A percentile compares a stretch with the other conserved stretches of the same genome.
Conservation (phyloP, 768 basidiomycete species). For the Crassisporium funariophilum region DNA sequence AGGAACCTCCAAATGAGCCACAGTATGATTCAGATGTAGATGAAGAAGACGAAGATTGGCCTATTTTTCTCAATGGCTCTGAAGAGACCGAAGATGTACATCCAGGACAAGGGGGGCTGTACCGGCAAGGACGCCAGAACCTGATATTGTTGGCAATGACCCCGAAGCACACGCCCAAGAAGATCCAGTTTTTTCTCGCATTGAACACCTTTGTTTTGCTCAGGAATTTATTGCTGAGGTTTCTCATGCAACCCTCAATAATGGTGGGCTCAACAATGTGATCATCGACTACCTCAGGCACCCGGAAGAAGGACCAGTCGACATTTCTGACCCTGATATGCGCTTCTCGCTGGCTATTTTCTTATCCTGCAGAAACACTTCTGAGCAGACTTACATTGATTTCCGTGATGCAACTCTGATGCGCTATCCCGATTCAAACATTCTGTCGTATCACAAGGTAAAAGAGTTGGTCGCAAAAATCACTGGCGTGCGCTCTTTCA, state of each 20-base stretch:
- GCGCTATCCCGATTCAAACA: background rate
- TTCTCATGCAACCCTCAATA: background rate
- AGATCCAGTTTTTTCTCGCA: too few relatives aligned
- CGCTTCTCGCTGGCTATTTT: background rate
- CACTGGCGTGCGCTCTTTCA: constrained; percentile 1
- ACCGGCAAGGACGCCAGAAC: background rate
- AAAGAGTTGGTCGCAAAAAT: constrained; percentile 1
- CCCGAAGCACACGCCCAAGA: background rate
- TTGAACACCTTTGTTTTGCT: background rate
- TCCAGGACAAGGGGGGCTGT: background rate
- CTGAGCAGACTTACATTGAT: background rate
- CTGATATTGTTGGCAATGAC: background rate
- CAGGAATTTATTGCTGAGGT: background rate
- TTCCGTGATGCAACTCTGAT: background rate
- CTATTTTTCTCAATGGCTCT: background rate
- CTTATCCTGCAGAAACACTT: background rate
- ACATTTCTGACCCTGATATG: constrained; percentile 1
- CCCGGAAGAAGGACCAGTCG: background rate
- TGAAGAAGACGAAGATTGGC: background rate
- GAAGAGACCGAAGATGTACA: background rate
- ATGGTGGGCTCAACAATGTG: background rate
- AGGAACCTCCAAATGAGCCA: background rate
- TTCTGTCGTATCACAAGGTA: background rate
- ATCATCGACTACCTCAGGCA: background rate
- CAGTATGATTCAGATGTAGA: background rate